Evolutionary conservation across 2,329 filamentous ascomycete species (phyloP), one percentile per base, ranked within the genome.

Genomic region (Monilinia fructigena): DNA sequence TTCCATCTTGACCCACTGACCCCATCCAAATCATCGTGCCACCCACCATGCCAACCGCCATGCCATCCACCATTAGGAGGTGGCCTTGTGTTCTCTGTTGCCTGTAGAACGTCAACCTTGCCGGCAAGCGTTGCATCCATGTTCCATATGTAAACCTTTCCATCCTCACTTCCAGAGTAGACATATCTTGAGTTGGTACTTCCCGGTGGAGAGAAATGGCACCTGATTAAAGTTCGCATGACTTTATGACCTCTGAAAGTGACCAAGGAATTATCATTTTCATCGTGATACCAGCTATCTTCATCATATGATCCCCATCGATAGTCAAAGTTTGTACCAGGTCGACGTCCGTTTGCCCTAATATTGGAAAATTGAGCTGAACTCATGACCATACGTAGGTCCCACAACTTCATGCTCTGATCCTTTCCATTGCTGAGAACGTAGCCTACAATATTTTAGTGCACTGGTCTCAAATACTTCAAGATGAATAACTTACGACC

Each of bases 351-450:
- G n/a, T 81, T 79, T 5, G 85, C 82, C 68, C 87, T 81, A 63
- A 87, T 79, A 42, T 81, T 78, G 55, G 83, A 81, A 67, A 86
- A 90, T 63, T 83, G 80, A 45, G 88, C 83, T 0, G 89, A 89
- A 6, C 87, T 87, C 82, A 95, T 91, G 83, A 93, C 94, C 83
- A 91, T 96, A 62, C 94, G 85, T 66, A 97, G 77, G 77, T 99
- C 95, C 95, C 95, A 99, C 0, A 99, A 83, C 79, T 98, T 98
- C 86, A 96, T 96, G 53, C 89, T 94, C 77, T 98, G 95, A 75
- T 99, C 95, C 76, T 98, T 99, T 69, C 88, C 92, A 74, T 99
- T 99, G 71, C 89, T 93, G 35, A 99, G 85, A 11, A 98, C 90
- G 76, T 98, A 98, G 66, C 75, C 75, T 76, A 54, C 1, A 40